phyloP scores from a whole-genome alignment of 306 rosid genomes.

The Amphicarpaea edgeworthii region DNA sequence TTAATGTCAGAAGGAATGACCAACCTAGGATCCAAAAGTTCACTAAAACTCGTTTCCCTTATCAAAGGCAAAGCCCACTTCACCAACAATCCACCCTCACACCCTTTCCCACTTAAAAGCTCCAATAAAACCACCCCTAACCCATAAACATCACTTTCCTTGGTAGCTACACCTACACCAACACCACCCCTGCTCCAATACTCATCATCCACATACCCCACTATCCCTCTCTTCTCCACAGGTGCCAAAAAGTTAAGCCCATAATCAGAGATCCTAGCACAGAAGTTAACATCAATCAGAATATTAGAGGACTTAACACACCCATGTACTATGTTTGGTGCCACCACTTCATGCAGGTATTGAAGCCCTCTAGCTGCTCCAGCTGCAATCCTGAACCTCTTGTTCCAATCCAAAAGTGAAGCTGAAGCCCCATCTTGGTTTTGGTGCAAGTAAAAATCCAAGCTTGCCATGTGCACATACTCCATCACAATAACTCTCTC shows the following conservation, averaged over 20 bases:
- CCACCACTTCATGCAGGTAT: constrained; percentile 75
- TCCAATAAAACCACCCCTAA: constrained; percentile 85
- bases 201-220: constrained; percentile 74
- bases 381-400: constrained; percentile 72
- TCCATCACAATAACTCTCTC: constrained; percentile 82
- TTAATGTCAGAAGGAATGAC: constrained; percentile 57
- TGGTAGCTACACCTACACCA: constrained; percentile 60
- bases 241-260: constrained; percentile 71
- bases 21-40: constrained; percentile 72
- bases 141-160: constrained; percentile 87
- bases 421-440: constrained; percentile 64
- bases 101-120: constrained; percentile 78
- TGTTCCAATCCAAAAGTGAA: constrained; percentile 65
- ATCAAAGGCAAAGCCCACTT: constrained; percentile 92
- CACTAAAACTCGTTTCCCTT: constrained; percentile 59
- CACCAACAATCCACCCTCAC: constrained; percentile 68
- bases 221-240: constrained; percentile 57
- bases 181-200: constrained; percentile 56
- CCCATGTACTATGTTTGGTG: constrained; percentile 82
- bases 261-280: constrained; percentile 68
- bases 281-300: constrained; percentile 61
- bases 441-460: constrained; percentile 74
- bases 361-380: constrained; percentile 85
- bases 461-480: constrained; percentile 61
- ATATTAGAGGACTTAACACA: constrained; percentile 80